These are phyloP conservation scores for Xylariaceae sp. DNA, from an alignment of 2,329 filamentous ascomycete genomes.

Conservation along the genomic window DNA sequence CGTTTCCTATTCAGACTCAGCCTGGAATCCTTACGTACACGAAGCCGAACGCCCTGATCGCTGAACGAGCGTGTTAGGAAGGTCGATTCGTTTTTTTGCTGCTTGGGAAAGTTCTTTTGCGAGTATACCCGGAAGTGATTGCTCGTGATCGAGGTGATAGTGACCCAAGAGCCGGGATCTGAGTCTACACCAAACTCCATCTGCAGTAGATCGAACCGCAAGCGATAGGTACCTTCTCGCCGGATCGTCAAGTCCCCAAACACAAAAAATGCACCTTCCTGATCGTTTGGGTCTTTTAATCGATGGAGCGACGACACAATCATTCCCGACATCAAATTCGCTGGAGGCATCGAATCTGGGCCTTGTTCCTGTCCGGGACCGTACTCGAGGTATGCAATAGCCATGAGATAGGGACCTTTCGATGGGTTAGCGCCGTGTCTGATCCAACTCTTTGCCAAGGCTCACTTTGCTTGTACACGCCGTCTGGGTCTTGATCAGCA, in stretches of 20 bases:
- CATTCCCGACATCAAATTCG: constrained; percentile 62
- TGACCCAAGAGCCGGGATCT: constrained; percentile 21
- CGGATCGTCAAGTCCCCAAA: constrained; percentile 83
- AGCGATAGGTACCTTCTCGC: constrained; percentile 65
- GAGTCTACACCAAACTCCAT: constrained; percentile 40
- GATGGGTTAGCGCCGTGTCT: constrained; percentile 10
- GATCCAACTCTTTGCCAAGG: constrained; percentile 12
- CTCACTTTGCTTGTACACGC: constrained; percentile 56
- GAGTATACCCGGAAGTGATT: constrained; percentile 63
- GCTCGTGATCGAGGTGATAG: constrained; percentile 28
- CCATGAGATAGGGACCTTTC: constrained; percentile 31
- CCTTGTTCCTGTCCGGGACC: constrained; percentile 39
- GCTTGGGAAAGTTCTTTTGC: constrained; percentile 74
- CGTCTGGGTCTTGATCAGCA: constrained; percentile 41
- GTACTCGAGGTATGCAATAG: constrained; percentile 31
- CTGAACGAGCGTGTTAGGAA: constrained; percentile 77
- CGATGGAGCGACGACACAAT: constrained; percentile 78
- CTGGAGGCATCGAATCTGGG: constrained; percentile 34
- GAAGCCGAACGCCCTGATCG: constrained; percentile 79
- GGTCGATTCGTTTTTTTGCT: constrained; percentile 63
- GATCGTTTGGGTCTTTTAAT: constrained; percentile 72
- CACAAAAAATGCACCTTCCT: constrained; percentile 83
- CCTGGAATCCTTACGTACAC: constrained; percentile 78
- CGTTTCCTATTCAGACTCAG: constrained; percentile 48
- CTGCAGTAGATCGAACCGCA: constrained; percentile 77